Evolutionary conservation across 208 protist genomes (phyloP).

Genomic region (Trypanosoma theileri): DNA sequence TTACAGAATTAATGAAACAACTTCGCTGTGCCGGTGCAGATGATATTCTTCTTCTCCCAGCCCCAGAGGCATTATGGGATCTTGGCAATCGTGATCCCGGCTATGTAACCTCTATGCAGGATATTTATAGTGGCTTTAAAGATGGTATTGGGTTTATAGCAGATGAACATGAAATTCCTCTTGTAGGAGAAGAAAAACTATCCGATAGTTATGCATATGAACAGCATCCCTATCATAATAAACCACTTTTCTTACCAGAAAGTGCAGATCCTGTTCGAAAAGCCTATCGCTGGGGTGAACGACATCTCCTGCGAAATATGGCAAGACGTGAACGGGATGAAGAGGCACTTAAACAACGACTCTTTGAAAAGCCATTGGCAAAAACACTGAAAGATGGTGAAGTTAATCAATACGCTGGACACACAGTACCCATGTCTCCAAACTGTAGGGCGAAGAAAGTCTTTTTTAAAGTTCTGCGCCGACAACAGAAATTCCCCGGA

Average conservation of each 20-base stretch:
- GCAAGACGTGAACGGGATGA: slow-evolving; percentile 50
- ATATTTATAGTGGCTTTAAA: slow-evolving; percentile 80
- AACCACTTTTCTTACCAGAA: slow-evolving; percentile 60
- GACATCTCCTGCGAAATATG: slow-evolving; percentile 74
- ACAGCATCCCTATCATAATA: slow-evolving; percentile 18
- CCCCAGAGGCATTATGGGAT: slow-evolving; percentile 55
- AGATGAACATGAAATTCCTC: slow-evolving; percentile 37
- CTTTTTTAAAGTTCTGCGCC: slow-evolving; percentile 69
- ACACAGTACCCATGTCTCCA: slow-evolving; percentile 77
- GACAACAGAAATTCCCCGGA: slow-evolving; percentile 63
- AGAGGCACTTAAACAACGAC: slow-evolving; percentile 40
- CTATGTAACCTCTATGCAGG: slow-evolving; percentile 77
- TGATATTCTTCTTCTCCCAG: slow-evolving; percentile 55
- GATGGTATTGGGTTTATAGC: slow-evolving; percentile 72
- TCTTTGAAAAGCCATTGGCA: slow-evolving; percentile 77
- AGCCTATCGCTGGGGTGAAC: slow-evolving; percentile 59
- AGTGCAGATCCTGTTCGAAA: slow-evolving; percentile 53
- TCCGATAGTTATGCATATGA: slow-evolving; percentile 36
- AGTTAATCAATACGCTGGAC: slow-evolving; percentile 64
- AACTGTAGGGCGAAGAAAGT: slow-evolving; percentile 62
- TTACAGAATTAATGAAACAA: slow-evolving; percentile 80
- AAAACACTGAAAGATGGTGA: slow-evolving; percentile 61
- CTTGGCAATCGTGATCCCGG: slow-evolving; percentile 67
- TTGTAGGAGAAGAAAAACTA: slow-evolving; percentile 42
- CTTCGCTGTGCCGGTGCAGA: slow-evolving; percentile 68